These are phyloP conservation scores for Chrysophaeum taylorii DNA, from an alignment of 352 stramenopile species.

Conservation along the genomic window DNA sequence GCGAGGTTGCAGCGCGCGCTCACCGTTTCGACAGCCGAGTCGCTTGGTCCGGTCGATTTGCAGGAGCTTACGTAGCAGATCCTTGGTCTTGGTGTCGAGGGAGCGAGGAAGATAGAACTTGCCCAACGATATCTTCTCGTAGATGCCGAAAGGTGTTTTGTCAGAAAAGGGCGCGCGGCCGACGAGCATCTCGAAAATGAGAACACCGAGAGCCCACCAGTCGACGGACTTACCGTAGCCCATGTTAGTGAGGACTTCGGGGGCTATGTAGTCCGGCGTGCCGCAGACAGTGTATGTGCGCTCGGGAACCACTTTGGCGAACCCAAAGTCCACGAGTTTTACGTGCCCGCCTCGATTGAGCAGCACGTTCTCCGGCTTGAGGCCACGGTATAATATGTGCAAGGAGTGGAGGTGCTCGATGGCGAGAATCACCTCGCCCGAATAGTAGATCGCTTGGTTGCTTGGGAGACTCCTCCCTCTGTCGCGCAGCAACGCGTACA, in stretches of 20 bases:
- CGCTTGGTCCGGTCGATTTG: slow-evolving; percentile 47
- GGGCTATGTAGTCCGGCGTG: slow-evolving; percentile 79
- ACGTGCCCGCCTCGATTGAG: slow-evolving; percentile 73
- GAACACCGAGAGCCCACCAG: slow-evolving; percentile 75
- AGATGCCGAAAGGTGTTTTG: slow-evolving; percentile 80
- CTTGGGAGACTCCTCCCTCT: slow-evolving; percentile 43
- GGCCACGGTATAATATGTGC: slow-evolving; percentile 78
- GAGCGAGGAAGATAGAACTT: slow-evolving; percentile 75
- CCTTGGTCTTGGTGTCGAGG: slow-evolving; percentile 72
- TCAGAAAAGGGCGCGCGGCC: slow-evolving; percentile 75
- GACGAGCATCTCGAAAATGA: slow-evolving; percentile 80
- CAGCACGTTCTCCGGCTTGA: slow-evolving; percentile 80
- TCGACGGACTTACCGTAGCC: slow-evolving; percentile 75
- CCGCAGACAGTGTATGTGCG: slow-evolving; percentile 77
- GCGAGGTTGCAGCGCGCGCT: no score
- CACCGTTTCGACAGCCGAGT: slow-evolving; percentile 69
- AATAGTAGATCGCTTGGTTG: slow-evolving; percentile 72
- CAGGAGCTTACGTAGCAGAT: slow-evolving; percentile 78
- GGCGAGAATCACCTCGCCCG: slow-evolving; percentile 66
- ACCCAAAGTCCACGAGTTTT: slow-evolving; percentile 83
- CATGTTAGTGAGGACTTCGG: slow-evolving; percentile 78
- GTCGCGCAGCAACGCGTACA: slow-evolving; percentile 69
- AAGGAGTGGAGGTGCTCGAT: slow-evolving; percentile 74
- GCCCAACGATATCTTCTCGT: slow-evolving; percentile 80
- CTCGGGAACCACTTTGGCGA: slow-evolving; percentile 59